Percentiles rank a stretch among this genome's conserved stretches.
phyloP scores from a whole-genome alignment of 1,284 basidiomycete species.

The Meira miltonrushii region DNA sequence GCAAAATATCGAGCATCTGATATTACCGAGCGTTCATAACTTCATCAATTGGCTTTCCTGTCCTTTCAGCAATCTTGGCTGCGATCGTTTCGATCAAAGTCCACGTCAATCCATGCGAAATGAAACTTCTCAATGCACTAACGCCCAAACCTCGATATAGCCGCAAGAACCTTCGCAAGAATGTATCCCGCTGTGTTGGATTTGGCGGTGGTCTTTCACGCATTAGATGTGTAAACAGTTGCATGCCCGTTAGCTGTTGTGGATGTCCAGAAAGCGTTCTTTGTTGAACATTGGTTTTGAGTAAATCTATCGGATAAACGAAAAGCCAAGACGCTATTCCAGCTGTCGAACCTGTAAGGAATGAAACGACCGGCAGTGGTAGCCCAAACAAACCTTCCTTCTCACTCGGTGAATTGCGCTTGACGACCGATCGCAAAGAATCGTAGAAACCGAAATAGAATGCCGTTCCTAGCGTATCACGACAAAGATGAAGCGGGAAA shows the following conservation, averaged over 20 bases:
- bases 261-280: conserved; percentile 72
- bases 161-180: conserved; percentile 32
- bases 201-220: conserved; percentile 68
- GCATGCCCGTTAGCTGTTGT: conserved; percentile 62
- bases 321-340: conserved; percentile 47
- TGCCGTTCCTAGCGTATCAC: conserved; percentile 17
- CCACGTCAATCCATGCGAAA: conserved; percentile 52
- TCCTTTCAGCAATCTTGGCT: conserved; percentile 30
- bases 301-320: conserved; percentile 58
- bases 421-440: conserved; percentile 35
- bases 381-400: conserved; percentile 26
- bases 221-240: conserved; percentile 71
- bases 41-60: conserved; percentile 16
- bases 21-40: neutral
- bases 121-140: conserved; percentile 46
- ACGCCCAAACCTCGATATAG: conserved; percentile 49
- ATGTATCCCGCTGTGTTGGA: conserved; percentile 56
- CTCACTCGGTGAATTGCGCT: conserved; percentile 25
- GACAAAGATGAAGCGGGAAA: conserved; percentile 30
- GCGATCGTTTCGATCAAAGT: conserved; percentile 47
- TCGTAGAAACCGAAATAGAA: conserved; percentile 52
- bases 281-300: conserved; percentile 88
- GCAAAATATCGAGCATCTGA: neutral
- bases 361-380: conserved; percentile 44
- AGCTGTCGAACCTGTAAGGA: conserved; percentile 43